Evolutionary conservation across 768 basidiomycete genomes (phyloP).

Genomic region (Exidia glandulosa): DNA sequence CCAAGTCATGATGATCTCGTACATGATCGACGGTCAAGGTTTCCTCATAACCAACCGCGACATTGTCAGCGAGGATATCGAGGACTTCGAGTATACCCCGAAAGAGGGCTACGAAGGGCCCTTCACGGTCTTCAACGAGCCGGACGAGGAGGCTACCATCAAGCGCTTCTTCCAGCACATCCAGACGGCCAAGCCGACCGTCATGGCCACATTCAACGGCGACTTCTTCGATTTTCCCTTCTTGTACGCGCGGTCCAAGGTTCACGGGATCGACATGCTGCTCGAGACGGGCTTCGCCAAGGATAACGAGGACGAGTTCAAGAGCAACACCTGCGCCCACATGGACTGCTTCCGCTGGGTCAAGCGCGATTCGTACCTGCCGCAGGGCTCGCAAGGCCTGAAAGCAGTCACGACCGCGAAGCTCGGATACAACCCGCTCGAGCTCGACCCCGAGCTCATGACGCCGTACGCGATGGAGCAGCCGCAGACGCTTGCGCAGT

Average conservation of each 20-base stretch:
- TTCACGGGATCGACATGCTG: slow-evolving; percentile 94
- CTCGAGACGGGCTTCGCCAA: slow-evolving; percentile 86
- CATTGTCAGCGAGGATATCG: slow-evolving; percentile 94
- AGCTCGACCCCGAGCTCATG: slow-evolving; percentile 97
- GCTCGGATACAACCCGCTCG: slow-evolving; percentile 92
- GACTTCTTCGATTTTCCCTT: slow-evolving; percentile 99
- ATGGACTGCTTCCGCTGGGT: slow-evolving; percentile 99
- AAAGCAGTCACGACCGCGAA: slow-evolving; percentile 97
- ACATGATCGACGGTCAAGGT: slow-evolving; percentile 97
- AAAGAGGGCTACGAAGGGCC: slow-evolving; percentile 97
- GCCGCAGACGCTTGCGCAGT: slow-evolving; percentile 88
- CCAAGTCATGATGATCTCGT: slow-evolving; percentile 99
- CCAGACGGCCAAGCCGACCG: slow-evolving; percentile 86
- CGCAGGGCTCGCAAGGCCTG: slow-evolving; percentile 95
- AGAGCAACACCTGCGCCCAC: slow-evolving; percentile 83
- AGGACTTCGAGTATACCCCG: slow-evolving; percentile 97
- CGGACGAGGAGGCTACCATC: slow-evolving; percentile 79
- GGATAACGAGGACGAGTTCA: slow-evolving; percentile 91
- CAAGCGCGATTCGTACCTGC: slow-evolving; percentile 95
- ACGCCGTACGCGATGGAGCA: slow-evolving; percentile 99
- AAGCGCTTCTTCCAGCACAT: slow-evolving; percentile 89
- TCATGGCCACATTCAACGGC: slow-evolving; percentile 97
- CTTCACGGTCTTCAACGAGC: slow-evolving; percentile 90
- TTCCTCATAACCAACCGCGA: slow-evolving; percentile 97
- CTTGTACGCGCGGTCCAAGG: slow-evolving; percentile 71